These are phyloP conservation scores for Ustilago crameri DNA, from an alignment of 1,284 basidiomycete species.

Conservation along the genomic window DNA sequence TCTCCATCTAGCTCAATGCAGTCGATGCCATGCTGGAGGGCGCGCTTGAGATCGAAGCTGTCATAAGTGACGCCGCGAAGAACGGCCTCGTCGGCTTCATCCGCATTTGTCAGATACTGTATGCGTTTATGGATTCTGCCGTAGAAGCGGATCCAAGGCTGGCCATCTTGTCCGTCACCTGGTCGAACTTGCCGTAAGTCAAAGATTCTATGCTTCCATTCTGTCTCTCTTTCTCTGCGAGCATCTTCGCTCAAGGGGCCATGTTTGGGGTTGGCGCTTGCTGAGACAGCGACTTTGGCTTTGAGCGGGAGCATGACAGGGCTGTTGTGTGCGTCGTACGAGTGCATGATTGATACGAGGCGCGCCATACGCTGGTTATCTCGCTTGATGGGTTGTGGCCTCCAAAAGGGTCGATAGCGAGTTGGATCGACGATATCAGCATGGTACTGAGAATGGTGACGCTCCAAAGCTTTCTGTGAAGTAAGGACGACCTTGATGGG, in stretches of 20 bases:
- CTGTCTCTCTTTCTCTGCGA: neutral
- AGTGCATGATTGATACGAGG: constrained; percentile 7
- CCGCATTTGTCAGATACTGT: neutral
- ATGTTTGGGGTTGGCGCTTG: constrained; percentile 5
- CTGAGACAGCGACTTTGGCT: constrained; percentile 9
- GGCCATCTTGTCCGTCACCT: constrained; percentile 11
- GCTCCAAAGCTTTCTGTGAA: constrained; percentile 11
- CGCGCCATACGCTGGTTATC: neutral
- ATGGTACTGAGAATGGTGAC: constrained; percentile 26
- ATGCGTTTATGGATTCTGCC: constrained; percentile 4
- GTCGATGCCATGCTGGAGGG: neutral
- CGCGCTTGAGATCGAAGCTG: constrained; percentile 1
- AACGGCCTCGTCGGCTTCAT: constrained; percentile 14
- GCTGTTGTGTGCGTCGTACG: constrained; percentile 6
- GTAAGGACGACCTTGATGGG: constrained; percentile 13
- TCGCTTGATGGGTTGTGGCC: neutral
- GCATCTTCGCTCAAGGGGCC: neutral
- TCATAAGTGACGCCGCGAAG: constrained; percentile 10
- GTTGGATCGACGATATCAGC: neutral
- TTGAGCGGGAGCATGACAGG: neutral
- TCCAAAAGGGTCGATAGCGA: constrained; percentile 17
- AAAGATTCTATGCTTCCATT: constrained; percentile 7
- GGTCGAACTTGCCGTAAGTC: constrained; percentile 11
- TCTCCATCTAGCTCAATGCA: constrained; percentile 6
- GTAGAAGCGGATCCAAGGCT: constrained; percentile 22